Base-by-base conservation (phyloP, 73 alveolate species). In the Durusdinium trenchii region DNA sequence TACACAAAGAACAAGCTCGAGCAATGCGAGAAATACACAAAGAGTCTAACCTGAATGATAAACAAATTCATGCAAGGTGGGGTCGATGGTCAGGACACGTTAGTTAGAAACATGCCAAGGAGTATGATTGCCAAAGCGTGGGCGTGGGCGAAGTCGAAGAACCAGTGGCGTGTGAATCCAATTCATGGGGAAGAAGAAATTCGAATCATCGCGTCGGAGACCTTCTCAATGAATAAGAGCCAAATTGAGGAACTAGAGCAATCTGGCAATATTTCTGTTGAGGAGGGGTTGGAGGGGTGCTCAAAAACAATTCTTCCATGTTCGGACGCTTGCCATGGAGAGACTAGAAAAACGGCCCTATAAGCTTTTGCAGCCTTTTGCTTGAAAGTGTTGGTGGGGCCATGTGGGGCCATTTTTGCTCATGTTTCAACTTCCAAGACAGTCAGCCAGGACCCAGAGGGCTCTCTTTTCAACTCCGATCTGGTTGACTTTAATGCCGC, bases 131-230 rank as follows among this genome's bases (percentile, higher is more conserved):
- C n/a, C 28, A 18, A 35, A 36, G 85, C 85, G 9, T 73, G n/a
- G n/a, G 51, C 85, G 0, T 73, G 85, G 85, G 85, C 85, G 12
- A 51, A 73, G 10, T 73, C 85, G 28, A 73, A 73, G 54, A 35
- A 35, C 30, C n/a, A 73, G 85, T 38, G n/a, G 32, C 51, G 85
- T 48, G 85, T 73, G 2, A 73, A 40, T 28, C 57, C 51, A 1
- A 73, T 73, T 35, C 85, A 73, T 28, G 85, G 85, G 14, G 85
- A 73, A 73, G 52, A 18, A 12, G 85, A 73, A 73, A 51, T 51
- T 73, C 42, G n/a, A 48, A 38, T 73, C 52, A 10, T 73, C 38
- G 18, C 42, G 51, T 2, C 85, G 7, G 85, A 73, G 18, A 73
- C 46, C 52, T 73, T 73, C 36, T 32, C 48, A n/a, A 26, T 73